Evolutionary conservation across 306 rosid genomes (phyloP), one percentile per base, ranked within the genome.

Genomic region (Cercis canadensis): DNA sequence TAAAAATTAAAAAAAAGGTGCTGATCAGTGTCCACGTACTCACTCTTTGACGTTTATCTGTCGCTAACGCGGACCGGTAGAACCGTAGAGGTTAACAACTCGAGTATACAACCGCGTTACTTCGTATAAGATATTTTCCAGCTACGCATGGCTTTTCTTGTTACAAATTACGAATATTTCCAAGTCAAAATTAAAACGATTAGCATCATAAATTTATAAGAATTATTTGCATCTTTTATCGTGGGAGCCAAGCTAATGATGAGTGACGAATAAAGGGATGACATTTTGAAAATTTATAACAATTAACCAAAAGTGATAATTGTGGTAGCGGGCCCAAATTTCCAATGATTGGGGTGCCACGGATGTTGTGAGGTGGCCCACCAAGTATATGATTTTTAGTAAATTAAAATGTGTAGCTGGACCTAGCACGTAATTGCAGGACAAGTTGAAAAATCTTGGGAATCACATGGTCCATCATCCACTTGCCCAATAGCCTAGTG

Each of bases 401-500:
- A 24, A 24, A 24, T 24, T 24, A 24, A 3, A 24, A 24, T 24
- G 1, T 24, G 29, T 24, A 69, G 69, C 5, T 75, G 81, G 56
- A 71, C 18, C 61, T 65, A 14, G 49, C 68, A 45, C 67, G 75
- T 17, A 31, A 47, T 57, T 43, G 58, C 64, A 82, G 80, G 52
- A 46, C 65, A 77, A 74, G 58, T 69, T 47, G 52, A 67, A 65
- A 74, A 37, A 65, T 74, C 45, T 67, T 62, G 80, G 74, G 65
- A 81, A 77, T 62, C 79, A 59, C 58, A 51, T 14, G 62, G 41
- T 52, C 33, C 63, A 53, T 54, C n/a, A n/a, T n/a, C n/a, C n/a
- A n/a, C n/a, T n/a, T n/a, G n/a, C n/a, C 85, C 75, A 76, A 73
- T 72, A 76, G 85, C 47, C 51, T 76, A 76, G 41, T 65, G 76